A percentile compares a stretch with the other conserved stretches of the same genome.
Conservation (phyloP, 495 filamentous ascomycete genomes). For the Thermothielavioides terrestris region DNA sequence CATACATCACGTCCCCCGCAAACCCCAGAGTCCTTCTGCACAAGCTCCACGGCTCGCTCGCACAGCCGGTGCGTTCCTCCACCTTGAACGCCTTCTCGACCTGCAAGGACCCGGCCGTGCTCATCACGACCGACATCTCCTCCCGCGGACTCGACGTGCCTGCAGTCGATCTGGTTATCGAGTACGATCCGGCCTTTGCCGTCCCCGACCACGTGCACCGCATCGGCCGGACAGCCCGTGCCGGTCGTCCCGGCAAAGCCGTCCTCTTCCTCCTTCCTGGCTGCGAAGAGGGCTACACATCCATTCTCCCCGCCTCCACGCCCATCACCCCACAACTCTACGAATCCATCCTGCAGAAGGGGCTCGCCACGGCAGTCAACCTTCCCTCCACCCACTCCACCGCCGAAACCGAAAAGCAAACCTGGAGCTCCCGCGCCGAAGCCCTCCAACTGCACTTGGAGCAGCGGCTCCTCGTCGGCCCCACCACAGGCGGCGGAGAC, state of each 20-base stretch:
- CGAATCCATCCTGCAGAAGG: slow-evolving; percentile 48
- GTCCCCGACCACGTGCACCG: slow-evolving; percentile 87
- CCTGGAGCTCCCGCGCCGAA: slow-evolving; percentile 38
- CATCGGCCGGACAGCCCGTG: slow-evolving; percentile 88
- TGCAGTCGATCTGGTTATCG: slow-evolving; percentile 85
- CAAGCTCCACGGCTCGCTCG: slow-evolving; percentile 87
- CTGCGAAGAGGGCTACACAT: slow-evolving; percentile 79
- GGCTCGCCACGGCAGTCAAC: slow-evolving; percentile 37
- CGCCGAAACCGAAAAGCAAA: slow-evolving; percentile 22
- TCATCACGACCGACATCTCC: slow-evolving; percentile 91
- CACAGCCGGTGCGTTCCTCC: slow-evolving; percentile 74
- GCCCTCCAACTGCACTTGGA: slow-evolving; percentile 43
- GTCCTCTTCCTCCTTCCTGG: slow-evolving; percentile 85
- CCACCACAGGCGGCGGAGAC: slow-evolving; percentile 11
- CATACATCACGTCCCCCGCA: slow-evolving; percentile 42
- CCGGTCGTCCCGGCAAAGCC: slow-evolving; percentile 81
- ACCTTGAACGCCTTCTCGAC: slow-evolving; percentile 70
- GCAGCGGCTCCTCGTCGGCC: slow-evolving; percentile 33
- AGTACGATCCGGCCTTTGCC: slow-evolving; percentile 91
- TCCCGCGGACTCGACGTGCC: slow-evolving; percentile 90
- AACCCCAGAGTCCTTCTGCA: slow-evolving; percentile 57
- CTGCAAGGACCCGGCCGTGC: slow-evolving; percentile 58
- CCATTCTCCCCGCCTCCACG: slow-evolving; percentile 48
- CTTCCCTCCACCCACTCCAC: slow-evolving; percentile 20
- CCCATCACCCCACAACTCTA: slow-evolving; percentile 32